These are phyloP conservation scores for Plasmodium blacklocki DNA, from an alignment of 169 alveolate species.

Conservation along the genomic window DNA sequence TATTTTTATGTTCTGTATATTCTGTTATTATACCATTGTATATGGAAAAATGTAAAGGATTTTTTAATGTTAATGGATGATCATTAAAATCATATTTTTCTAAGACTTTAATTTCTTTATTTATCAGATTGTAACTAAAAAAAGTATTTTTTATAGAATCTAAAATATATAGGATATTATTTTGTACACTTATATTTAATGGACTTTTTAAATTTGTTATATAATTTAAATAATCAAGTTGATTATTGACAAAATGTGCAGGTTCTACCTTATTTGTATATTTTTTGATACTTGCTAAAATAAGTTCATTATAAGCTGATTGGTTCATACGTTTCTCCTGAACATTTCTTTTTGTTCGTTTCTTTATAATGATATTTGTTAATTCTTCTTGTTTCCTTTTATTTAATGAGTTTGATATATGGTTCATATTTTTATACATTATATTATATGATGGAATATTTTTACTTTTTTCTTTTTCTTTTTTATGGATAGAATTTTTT, in stretches of 20 bases:
- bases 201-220: constrained; percentile 45
- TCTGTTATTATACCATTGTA: constrained; percentile 26
- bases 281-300: constrained; percentile 13
- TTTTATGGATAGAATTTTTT: constrained; percentile 5
- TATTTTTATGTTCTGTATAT: constrained; percentile 34
- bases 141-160: constrained; percentile 34
- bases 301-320: constrained; percentile 19
- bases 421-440: background rate
- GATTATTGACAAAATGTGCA: constrained; percentile 26
- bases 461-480: constrained; percentile 2
- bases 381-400: background rate
- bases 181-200: constrained; percentile 21
- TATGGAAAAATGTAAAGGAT: constrained; percentile 49
- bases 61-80: constrained; percentile 30
- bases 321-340: constrained; percentile 2
- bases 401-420: background rate
- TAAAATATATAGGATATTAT: constrained; percentile 40
- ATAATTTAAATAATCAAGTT: constrained; percentile 14
- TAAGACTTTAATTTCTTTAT: constrained; percentile 26
- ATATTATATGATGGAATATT: background rate
- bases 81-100: constrained; percentile 26
- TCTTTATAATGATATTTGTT: background rate
- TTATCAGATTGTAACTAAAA: constrained; percentile 55
- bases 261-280: constrained; percentile 13
- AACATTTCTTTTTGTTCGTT: constrained; percentile 40